Percentiles rank a stretch among this genome's conserved stretches.
Evolutionary conservation across 2,329 filamentous ascomycete species (phyloP).

Genomic region (Alternaria panax): DNA sequence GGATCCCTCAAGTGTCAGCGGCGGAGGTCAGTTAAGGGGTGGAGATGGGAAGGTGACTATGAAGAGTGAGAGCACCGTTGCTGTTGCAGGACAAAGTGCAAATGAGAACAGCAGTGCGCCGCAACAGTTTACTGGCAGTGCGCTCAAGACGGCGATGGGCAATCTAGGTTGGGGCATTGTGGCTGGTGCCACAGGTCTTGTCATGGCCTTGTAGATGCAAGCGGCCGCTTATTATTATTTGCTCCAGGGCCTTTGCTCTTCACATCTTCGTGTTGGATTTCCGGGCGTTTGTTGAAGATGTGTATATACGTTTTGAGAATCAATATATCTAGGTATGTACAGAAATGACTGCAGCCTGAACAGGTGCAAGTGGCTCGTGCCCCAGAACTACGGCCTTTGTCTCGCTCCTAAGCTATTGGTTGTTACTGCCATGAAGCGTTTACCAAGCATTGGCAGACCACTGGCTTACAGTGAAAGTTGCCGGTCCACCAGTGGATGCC

Average conservation of each 20-base stretch:
- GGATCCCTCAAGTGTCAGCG: constrained; percentile 37
- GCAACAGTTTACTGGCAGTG: constrained; percentile 10
- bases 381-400: neutral
- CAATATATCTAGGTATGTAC: neutral
- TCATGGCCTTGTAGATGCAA: neutral
- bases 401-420: no score
- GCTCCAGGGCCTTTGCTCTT: neutral
- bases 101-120: neutral
- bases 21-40: constrained; percentile 41
- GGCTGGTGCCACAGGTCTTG: neutral
- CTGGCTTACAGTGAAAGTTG: constrained; percentile 30
- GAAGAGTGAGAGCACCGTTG: constrained; percentile 10
- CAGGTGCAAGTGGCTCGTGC: neutral
- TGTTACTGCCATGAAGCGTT: neutral
- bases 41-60: constrained; percentile 28
- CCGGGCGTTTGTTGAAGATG: neutral
- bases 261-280: neutral
- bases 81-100: neutral
- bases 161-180: neutral
- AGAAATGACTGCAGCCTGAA: neutral
- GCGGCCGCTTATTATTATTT: neutral
- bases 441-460: constrained; percentile 22
- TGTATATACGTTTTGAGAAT: neutral
- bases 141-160: neutral
- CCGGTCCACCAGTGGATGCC: constrained; percentile 31